Base-by-base conservation (phyloP, 768 basidiomycete species). In the Cubamyces sp. region DNA sequence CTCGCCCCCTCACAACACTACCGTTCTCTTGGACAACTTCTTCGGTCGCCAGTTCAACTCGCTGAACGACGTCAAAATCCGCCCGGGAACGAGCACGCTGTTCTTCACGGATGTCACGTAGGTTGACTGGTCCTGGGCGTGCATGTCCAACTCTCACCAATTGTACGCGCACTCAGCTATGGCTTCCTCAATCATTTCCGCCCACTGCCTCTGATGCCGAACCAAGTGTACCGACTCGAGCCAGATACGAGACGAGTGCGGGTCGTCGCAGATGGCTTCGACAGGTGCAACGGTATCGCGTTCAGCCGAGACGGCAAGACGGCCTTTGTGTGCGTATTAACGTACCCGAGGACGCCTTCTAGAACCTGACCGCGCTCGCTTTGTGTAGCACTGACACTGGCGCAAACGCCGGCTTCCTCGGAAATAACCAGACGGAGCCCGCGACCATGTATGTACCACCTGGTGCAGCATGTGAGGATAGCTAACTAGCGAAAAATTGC, bases 11-110 rank as follows among this genome's bases (percentile, higher is more conserved):
- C 79, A 86, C 74, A 88, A 91, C 57, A 75, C 82, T 3, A 91
- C 88, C 0, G 81, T 89, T 30, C 72, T 93, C 16, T 73, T 93
- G 62, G 88, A 92, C 74, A 93, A 92, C 75, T 91, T 82, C 74
- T 89, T 84, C 67, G 91, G 91, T 1, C 78, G 89, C 3, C 90
- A 91, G 65, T 94, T 92, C 75, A 92, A 90, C 74, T 91, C 91
- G 1, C 71, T 93, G 52, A 91, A 92, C 71, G 91, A 94, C 65
- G 79, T 88, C 61, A 91, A 90, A 67, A 77, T 91, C 3, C 86
- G 91, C 54, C 89, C 88, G 1, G 73, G 74, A 4, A 87, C 81
- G 63, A 85, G 85, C 40, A 83, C 83, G 41, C 66, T 92, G 1
- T 91, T 88, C 75, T 91, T 93, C 74, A 92, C 91, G 0, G 91